Percentiles rank a stretch among this genome's conserved stretches.
Evolutionary conservation across 2,329 filamentous ascomycete species (phyloP).

Genomic region (Emericellopsis cladophorae): DNA sequence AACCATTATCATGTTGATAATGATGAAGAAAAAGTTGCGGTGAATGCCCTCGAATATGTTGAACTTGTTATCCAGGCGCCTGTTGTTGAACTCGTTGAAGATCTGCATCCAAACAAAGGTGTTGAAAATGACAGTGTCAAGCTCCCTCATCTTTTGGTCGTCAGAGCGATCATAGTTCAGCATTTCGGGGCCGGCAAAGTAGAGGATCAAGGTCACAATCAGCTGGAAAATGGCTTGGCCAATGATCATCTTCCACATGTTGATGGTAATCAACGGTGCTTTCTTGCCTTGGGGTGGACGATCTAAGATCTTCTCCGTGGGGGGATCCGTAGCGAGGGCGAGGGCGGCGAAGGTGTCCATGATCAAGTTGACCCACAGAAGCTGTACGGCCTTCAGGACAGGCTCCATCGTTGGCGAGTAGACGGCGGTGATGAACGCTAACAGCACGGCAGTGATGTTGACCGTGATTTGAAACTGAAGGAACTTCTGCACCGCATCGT

Average conservation of each 20-base stretch:
- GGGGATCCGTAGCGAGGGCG: slow-evolving; percentile 28
- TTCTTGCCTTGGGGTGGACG: slow-evolving; percentile 41
- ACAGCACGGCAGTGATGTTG: slow-evolving; percentile 46
- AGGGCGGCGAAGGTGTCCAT: slow-evolving; percentile 47
- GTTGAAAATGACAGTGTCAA: slow-evolving; percentile 52
- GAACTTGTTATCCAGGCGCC: slow-evolving; percentile 48
- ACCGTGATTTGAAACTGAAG: slow-evolving; percentile 49
- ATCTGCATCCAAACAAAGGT: slow-evolving; percentile 60
- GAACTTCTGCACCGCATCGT: slow-evolving; percentile 49
- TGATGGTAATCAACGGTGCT: slow-evolving; percentile 56
- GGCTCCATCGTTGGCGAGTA: slow-evolving; percentile 24
- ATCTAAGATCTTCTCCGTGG: slow-evolving; percentile 31
- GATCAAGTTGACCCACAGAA: slow-evolving; percentile 49
- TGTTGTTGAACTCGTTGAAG: slow-evolving; percentile 54
- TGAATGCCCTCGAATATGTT: slow-evolving; percentile 47
- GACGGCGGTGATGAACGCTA: slow-evolving; percentile 44
- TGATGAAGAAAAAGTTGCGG: slow-evolving; percentile 44
- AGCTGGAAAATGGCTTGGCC: slow-evolving; percentile 43
- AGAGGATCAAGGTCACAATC: slow-evolving; percentile 34
- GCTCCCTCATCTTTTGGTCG: slow-evolving; percentile 12
- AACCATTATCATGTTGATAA: slow-evolving; percentile 44
- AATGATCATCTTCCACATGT: slow-evolving; percentile 49
- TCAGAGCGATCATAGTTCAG: slow-evolving; percentile 31
- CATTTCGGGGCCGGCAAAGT: slow-evolving; percentile 41
- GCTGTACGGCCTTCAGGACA: slow-evolving; percentile 43